Evolutionary conservation across 2,329 filamentous ascomycete genomes (phyloP).

Genomic region (Aureobasidium zeae): DNA sequence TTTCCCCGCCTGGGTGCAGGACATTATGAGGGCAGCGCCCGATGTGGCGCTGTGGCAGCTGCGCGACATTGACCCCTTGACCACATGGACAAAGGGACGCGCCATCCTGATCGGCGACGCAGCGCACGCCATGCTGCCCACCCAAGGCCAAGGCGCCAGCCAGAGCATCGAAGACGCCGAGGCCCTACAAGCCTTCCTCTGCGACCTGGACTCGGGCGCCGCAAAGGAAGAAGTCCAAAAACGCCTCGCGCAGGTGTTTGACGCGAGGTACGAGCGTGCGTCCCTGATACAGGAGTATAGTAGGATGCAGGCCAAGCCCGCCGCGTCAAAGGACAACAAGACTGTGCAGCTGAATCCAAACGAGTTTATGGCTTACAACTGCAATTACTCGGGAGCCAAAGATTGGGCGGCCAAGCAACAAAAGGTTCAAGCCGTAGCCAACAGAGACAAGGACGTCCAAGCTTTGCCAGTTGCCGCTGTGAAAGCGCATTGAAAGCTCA

Average conservation of each 20-base stretch:
- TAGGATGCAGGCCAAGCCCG: constrained; percentile 34
- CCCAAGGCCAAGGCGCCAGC: constrained; percentile 36
- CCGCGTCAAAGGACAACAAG: constrained; percentile 28
- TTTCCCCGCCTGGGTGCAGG: constrained; percentile 35
- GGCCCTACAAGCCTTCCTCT: constrained; percentile 26
- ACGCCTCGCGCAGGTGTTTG: constrained; percentile 22
- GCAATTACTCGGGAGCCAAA: constrained; percentile 29
- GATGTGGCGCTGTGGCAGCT: constrained; percentile 39
- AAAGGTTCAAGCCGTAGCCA: not conserved
- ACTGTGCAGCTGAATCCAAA: constrained; percentile 31
- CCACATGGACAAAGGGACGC: constrained; percentile 27
- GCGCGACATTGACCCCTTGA: constrained; percentile 36
- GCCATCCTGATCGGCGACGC: constrained; percentile 29
- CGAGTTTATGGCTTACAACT: constrained; percentile 38
- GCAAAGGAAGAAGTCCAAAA: constrained; percentile 21
- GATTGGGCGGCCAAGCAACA: constrained; percentile 25
- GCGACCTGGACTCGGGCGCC: constrained; percentile 18
- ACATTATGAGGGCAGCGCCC: constrained; percentile 26
- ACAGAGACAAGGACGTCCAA: not conserved
- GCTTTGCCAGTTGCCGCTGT: not conserved
- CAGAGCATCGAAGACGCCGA: constrained; percentile 38
- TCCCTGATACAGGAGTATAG: constrained; percentile 36
- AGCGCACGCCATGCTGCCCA: constrained; percentile 34
- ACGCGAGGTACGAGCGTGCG: constrained; percentile 32
- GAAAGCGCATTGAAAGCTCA: too few species aligned